phyloP scores from a whole-genome alignment of 495 filamentous ascomycete genomes.

The Tuber umbilicatum region DNA sequence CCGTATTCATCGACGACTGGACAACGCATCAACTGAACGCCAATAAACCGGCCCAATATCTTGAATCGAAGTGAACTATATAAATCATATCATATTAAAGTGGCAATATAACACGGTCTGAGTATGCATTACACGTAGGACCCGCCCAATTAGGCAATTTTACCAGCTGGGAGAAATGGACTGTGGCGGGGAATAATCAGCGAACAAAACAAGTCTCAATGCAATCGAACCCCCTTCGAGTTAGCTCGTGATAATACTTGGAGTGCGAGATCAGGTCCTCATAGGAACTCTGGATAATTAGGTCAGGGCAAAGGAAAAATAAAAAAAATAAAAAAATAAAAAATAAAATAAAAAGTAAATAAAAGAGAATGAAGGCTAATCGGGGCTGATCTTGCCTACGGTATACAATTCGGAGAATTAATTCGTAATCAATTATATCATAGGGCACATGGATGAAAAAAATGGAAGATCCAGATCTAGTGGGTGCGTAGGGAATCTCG shows the following conservation, averaged over 20 bases:
- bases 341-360: background rate
- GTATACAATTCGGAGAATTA: conserved; percentile 3
- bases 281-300: conserved; percentile 2
- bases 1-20: conserved; percentile 1
- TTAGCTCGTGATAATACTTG: background rate
- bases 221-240: background rate
- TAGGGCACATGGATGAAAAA: background rate
- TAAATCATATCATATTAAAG: conserved; percentile 5
- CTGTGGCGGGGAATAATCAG: background rate
- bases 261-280: background rate
- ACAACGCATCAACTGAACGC: conserved; percentile 1
- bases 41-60: background rate
- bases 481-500: background rate
- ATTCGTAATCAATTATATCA: conserved; percentile 1
- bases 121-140: conserved; percentile 6
- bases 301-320: background rate
- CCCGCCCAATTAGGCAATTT: conserved; percentile 2
- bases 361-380: background rate
- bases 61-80: background rate
- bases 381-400: background rate
- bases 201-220: conserved; percentile 3
- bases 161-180: background rate
- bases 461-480: background rate
- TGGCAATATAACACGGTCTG: background rate
- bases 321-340: background rate